Conservation (phyloP, 2,329 filamentous ascomycete species). For the Epichloe coenophiala region DNA sequence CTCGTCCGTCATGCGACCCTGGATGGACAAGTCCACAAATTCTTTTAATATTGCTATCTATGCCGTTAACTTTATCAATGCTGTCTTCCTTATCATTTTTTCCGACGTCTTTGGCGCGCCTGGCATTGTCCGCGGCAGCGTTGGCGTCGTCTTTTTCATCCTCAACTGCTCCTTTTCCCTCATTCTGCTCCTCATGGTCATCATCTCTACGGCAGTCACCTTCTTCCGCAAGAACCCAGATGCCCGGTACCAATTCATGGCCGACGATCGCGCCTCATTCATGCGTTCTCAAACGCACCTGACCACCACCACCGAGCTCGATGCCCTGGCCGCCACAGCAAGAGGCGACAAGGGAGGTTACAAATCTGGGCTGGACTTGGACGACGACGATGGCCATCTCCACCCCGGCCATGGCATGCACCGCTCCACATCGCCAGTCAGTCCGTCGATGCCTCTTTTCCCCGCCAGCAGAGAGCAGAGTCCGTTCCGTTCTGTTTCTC, state of each 20-base stretch:
- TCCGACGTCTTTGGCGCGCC: constrained; percentile 74
- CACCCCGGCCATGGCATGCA: constrained; percentile 19
- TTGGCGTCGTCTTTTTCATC: constrained; percentile 81
- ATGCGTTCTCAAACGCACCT: constrained; percentile 88
- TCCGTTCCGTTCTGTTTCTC: constrained; percentile 22
- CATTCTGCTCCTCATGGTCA: constrained; percentile 67
- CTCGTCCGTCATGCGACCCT: constrained; percentile 72
- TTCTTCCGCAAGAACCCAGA: constrained; percentile 88
- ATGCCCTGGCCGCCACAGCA: constrained; percentile 80
- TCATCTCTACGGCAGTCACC: constrained; percentile 44
- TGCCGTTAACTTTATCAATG: constrained; percentile 77
- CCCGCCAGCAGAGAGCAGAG: constrained; percentile 24
- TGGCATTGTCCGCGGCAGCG: constrained; percentile 67
- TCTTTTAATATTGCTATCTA: constrained; percentile 88
- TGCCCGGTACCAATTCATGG: constrained; percentile 87
- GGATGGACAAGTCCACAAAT: constrained; percentile 98
- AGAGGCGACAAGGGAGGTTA: constrained; percentile 48
- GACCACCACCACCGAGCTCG: constrained; percentile 64
- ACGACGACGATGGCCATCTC: constrained; percentile 29
- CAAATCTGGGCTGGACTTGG: constrained; percentile 24
- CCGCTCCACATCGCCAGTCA: constrained; percentile 21
- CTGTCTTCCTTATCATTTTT: constrained; percentile 73
- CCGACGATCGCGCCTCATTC: constrained; percentile 85
- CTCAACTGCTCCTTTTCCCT: constrained; percentile 73
- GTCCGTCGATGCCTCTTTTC: constrained; percentile 30